A percentile compares a stretch with the other conserved stretches of the same genome.
phyloP scores from a whole-genome alignment of 164 flowering plant genomes.

The Macadamia integrifolia region DNA sequence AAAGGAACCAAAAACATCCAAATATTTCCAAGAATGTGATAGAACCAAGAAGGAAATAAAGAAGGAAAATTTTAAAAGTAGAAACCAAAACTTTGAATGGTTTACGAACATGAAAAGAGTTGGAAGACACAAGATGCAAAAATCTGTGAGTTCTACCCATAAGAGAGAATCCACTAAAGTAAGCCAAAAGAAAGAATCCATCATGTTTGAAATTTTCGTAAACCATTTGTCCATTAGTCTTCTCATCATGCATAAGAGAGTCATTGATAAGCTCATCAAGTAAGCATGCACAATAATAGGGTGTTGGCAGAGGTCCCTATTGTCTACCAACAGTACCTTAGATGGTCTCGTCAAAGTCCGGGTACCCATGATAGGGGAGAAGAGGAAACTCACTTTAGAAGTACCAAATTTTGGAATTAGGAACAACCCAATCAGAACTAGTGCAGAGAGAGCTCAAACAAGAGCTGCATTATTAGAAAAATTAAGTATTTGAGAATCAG shows the following conservation, averaged over 20 bases:
- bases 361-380: constrained; percentile 82
- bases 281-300: no score
- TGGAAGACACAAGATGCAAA: no score
- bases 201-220: no score
- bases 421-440: constrained; percentile 54
- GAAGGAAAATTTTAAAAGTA: no score
- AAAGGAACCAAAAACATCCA: neutral
- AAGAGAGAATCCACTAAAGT: no score
- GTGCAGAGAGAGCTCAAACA: constrained; percentile 62
- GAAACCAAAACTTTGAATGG: no score
- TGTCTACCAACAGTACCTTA: neutral
- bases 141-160: no score
- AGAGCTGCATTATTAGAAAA: constrained; percentile 39
- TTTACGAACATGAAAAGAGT: no score
- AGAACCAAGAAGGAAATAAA: no score
- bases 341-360: constrained; percentile 69
- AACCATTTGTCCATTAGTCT: neutral
- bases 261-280: neutral
- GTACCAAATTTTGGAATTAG: constrained; percentile 78
- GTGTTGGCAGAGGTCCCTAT: neutral
- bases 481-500: neutral
- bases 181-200: no score
- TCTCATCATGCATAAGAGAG: neutral
- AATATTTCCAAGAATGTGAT: neutral
- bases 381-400: constrained; percentile 71